These are phyloP conservation scores for Amphicarpaea edgeworthii DNA, from an alignment of 306 rosid genomes.

Conservation along the genomic window DNA sequence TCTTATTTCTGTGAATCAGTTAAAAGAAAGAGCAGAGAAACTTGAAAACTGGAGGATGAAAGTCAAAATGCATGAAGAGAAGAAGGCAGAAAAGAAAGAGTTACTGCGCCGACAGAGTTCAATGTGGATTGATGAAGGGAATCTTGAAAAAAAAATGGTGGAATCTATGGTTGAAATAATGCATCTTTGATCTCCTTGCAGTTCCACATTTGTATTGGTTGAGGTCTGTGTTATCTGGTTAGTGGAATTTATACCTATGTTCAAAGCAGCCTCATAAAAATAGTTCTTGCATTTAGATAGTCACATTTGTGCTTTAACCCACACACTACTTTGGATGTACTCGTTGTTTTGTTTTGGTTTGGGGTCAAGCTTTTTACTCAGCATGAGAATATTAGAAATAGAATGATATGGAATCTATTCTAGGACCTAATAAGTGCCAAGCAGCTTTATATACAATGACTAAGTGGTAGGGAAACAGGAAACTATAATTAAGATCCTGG, in stretches of 20 bases:
- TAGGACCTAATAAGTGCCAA: constrained; percentile 27
- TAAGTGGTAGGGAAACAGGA: constrained; percentile 2
- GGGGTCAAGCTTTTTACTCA: not conserved
- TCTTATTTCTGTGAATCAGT: constrained; percentile 50
- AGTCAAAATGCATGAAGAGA: constrained; percentile 55
- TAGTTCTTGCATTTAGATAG: constrained; percentile 20
- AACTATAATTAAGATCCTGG: constrained; percentile 3
- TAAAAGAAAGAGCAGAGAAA: constrained; percentile 83
- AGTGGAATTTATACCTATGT: constrained; percentile 31
- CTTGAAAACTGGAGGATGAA: constrained; percentile 81
- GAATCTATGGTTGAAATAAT: constrained; percentile 40
- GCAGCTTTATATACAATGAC: constrained; percentile 15
- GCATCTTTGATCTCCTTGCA: constrained; percentile 47
- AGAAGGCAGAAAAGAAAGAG: constrained; percentile 69
- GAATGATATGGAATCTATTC: constrained; percentile 20
- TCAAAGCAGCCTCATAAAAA: constrained; percentile 25
- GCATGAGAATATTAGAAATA: constrained; percentile 16
- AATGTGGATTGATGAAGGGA: constrained; percentile 66
- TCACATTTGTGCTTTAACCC: not conserved
- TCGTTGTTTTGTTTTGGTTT: constrained; percentile 19
- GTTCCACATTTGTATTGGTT: constrained; percentile 35
- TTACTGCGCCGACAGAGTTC: constrained; percentile 67
- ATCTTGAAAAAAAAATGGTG: constrained; percentile 58
- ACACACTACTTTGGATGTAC: not conserved
- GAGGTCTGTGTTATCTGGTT: constrained; percentile 13